These are phyloP conservation scores for Talaromyces stipitatus DNA, from an alignment of 495 filamentous ascomycete species.

Conservation along the genomic window DNA sequence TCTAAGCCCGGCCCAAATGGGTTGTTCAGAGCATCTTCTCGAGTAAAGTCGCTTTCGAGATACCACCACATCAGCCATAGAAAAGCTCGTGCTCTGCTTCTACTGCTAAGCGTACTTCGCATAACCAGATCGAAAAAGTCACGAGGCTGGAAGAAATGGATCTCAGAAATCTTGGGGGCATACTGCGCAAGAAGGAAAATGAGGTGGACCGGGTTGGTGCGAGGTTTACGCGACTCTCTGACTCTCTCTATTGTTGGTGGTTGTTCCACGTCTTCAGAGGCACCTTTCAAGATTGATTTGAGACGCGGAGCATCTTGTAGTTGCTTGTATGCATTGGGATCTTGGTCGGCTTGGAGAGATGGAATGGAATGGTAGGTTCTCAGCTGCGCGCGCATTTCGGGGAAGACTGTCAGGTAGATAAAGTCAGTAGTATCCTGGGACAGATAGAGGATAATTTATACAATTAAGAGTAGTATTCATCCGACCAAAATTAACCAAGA, in stretches of 20 bases:
- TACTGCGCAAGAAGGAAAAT: constrained; percentile 92
- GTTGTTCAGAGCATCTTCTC: constrained; percentile 75
- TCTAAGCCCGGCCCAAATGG: constrained; percentile 77
- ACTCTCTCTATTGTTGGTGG: constrained; percentile 81
- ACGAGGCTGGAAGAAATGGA: constrained; percentile 75
- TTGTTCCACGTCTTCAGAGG: constrained; percentile 86
- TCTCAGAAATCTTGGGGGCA: constrained; percentile 83
- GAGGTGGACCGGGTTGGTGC: constrained; percentile 94
- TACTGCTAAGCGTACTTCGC: constrained; percentile 74
- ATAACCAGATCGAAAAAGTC: constrained; percentile 98
- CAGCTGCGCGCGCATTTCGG: constrained; percentile 97
- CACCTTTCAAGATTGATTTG: constrained; percentile 96
- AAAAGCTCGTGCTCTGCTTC: constrained; percentile 80
- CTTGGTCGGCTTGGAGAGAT: constrained; percentile 87
- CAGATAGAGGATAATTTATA: constrained; percentile 32
- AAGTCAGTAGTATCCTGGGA: constrained; percentile 19
- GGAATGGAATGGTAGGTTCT: constrained; percentile 98
- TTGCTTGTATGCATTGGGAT: constrained; percentile 95
- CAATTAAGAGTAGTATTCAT: constrained; percentile 99
- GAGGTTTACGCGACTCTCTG: constrained; percentile 55
- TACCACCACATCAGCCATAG: constrained; percentile 99
- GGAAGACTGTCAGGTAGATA: constrained; percentile 63
- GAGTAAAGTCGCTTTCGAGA: constrained; percentile 88
- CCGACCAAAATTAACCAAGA: constrained; percentile 91
- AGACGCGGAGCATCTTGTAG: constrained; percentile 92